Conservation (phyloP, 768 basidiomycete species). For the Lenzites betulinus region DNA sequence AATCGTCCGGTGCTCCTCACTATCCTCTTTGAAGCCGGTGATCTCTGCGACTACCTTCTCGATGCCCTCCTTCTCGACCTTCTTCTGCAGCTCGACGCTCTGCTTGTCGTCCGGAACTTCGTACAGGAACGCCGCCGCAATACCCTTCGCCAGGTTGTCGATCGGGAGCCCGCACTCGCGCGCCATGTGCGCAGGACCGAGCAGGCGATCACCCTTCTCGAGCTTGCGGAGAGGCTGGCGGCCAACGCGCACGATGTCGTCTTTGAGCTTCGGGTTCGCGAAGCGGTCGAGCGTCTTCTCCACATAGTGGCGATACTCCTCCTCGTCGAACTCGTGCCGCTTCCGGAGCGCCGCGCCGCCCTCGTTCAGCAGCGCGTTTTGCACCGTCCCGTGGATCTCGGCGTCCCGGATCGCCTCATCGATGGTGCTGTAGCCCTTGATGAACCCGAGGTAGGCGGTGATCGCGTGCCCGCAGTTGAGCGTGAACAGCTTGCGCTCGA, state of each 20-base stretch:
- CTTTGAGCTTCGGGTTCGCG: constrained; percentile 38
- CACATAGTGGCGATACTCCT: constrained; percentile 34
- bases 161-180: constrained; percentile 33
- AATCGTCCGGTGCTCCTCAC: constrained; percentile 26
- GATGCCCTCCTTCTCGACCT: constrained; percentile 32
- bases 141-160: constrained; percentile 35
- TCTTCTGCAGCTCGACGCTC: constrained; percentile 34
- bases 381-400: constrained; percentile 32
- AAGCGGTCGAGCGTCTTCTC: constrained; percentile 38
- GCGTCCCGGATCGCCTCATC: constrained; percentile 35
- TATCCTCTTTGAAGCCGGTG: constrained; percentile 31
- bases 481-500: constrained; percentile 47
- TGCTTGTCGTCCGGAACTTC: constrained; percentile 38
- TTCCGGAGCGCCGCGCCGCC: constrained; percentile 39
- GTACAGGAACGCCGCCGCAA: constrained; percentile 40
- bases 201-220: constrained; percentile 36
- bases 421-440: constrained; percentile 34
- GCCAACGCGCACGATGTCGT: constrained; percentile 40
- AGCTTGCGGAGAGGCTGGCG: constrained; percentile 44
- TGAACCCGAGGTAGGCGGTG: constrained; percentile 41
- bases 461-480: constrained; percentile 45
- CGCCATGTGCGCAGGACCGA: constrained; percentile 41
- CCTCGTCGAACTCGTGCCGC: constrained; percentile 30
- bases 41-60: constrained; percentile 32
- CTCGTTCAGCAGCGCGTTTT: constrained; percentile 36